Evolutionary conservation across 306 rosid genomes (phyloP), one percentile per base, ranked within the genome.

Genomic region (Vigna unguiculata): DNA sequence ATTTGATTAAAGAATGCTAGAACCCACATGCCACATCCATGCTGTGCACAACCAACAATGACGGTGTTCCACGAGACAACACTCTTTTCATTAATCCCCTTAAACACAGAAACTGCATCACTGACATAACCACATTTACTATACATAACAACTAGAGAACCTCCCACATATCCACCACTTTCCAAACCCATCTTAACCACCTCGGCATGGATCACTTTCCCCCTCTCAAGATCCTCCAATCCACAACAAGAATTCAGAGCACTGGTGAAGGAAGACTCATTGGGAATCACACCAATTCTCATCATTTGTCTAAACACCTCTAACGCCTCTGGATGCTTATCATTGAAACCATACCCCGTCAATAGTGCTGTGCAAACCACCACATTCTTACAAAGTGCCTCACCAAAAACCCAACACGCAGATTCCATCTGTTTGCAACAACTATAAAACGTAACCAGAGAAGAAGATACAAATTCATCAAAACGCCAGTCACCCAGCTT

Each of bases 321-420:
- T 30, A 90, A 81, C 2, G 98, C 96, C 16, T 80, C 85, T 34
- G 21, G 74, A 54, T 84, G 91, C 77, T 73, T 78, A 34, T 70
- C 72, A 80, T 90, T 91, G 15, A 69, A 87, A 72, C 91, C 88
- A 81, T 67, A 91, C 73, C 97, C 98, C 2, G 93, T 91, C 61
- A 93, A 24, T 47, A 93, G 92, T 69, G 97, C 96, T 1, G 96
- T 90, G 96, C 98, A 93, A 2, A 85, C 93, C 24, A 88, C 97
- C 58, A 93, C 93, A 85, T 88, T 91, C 71, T 83, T 87, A 53
- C 58, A 62, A 80, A 69, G 17, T 16, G 30, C 71, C 81, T 87
- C 91, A 7, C 49, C 5, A 60, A 93, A 93, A 79, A 86, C 76
- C 68, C 38, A 64, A 22, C 45, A 43, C 5, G 90, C 87, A 71